Conservation (phyloP, 2,329 filamentous ascomycete genomes). For the Colletotrichum caudatum region DNA sequence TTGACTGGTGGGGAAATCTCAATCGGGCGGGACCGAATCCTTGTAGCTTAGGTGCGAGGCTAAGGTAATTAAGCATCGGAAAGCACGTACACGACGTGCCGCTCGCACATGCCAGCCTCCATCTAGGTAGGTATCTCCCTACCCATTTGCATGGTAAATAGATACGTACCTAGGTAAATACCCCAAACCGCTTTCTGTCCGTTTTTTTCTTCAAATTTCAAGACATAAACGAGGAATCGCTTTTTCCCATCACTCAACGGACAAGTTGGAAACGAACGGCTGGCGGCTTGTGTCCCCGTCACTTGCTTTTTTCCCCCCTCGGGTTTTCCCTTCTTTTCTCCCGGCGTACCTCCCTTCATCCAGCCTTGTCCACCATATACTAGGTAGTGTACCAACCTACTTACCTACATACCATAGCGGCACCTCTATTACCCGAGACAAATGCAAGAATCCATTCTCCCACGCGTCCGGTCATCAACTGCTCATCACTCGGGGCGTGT, state of each 20-base stretch:
- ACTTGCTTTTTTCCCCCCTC: neutral
- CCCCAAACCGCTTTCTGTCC: neutral
- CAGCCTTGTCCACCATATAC: neutral
- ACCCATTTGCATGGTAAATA: too few relatives aligned
- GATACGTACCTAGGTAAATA: neutral
- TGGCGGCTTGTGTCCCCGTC: neutral
- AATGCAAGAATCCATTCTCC: neutral
- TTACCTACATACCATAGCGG: neutral
- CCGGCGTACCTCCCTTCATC: neutral
- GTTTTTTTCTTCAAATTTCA: too few relatives aligned
- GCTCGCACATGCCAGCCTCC: neutral
- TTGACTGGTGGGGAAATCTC: conserved; percentile 39
- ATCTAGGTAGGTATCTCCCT: too few relatives aligned
- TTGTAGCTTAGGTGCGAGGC: neutral
- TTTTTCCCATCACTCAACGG: neutral
- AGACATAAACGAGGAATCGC: neutral
- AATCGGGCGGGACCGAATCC: conserved; percentile 26
- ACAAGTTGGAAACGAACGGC: neutral
- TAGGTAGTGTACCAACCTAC: too few relatives aligned
- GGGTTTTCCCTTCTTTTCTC: neutral
- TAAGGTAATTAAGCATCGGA: conserved; percentile 20
- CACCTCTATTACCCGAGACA: neutral
- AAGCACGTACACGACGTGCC: neutral
- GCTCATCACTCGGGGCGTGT: neutral
- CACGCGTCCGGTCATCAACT: neutral